phyloP scores from a whole-genome alignment of 305 asterid genomes.

The Stenogyne calaminthoides region DNA sequence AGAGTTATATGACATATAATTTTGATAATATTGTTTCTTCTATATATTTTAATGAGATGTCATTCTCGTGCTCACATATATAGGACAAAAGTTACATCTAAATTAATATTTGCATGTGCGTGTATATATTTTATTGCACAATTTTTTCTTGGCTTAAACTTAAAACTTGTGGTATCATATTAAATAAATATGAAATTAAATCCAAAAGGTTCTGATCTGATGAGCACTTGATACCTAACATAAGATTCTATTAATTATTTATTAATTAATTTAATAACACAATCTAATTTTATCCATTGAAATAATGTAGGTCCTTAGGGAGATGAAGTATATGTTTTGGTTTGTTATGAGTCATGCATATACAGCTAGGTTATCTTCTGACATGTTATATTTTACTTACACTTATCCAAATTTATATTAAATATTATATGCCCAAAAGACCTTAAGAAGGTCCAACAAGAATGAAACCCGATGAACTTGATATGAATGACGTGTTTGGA shows the following conservation, averaged over 20 bases:
- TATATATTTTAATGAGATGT: too few species aligned
- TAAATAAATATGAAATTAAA: background rate
- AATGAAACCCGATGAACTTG: conserved; percentile 76
- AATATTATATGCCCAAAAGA: conserved; percentile 44
- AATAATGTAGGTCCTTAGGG: background rate
- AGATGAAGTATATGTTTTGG: background rate
- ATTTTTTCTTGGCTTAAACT: background rate
- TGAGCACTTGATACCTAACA: background rate
- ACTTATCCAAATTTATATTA: too few species aligned
- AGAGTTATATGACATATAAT: background rate
- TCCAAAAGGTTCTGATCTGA: background rate
- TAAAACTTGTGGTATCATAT: background rate
- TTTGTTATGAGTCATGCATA: background rate
- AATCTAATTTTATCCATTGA: too few species aligned
- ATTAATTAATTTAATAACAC: background rate
- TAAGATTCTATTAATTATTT: background rate
- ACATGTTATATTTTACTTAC: background rate
- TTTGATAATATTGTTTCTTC: too few species aligned
- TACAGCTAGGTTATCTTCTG: background rate
- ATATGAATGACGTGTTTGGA: conserved; percentile 76
- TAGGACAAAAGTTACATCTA: background rate
- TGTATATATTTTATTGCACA: background rate
- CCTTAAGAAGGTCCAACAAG: conserved; percentile 73
- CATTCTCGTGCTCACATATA: background rate
- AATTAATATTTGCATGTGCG: background rate